phyloP scores from a whole-genome alignment of 2,329 filamentous ascomycete genomes.

The Penicillium sp. region DNA sequence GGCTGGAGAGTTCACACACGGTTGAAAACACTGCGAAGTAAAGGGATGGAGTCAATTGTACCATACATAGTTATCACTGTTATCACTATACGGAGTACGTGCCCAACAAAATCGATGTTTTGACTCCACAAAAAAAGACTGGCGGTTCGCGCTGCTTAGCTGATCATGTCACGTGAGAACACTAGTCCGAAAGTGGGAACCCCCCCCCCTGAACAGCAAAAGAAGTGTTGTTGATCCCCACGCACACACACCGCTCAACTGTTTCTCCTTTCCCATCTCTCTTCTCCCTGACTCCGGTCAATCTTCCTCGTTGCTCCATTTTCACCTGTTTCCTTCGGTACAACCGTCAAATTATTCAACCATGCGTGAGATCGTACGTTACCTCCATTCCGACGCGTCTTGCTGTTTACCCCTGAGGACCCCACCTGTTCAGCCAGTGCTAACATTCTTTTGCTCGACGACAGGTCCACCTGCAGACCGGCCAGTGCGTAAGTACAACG shows the following conservation, averaged over 20 bases:
- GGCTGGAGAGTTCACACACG: constrained; percentile 37
- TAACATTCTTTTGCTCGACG: constrained; percentile 43
- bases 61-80: neutral
- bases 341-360: constrained; percentile 41
- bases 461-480: constrained; percentile 99
- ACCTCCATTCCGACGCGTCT: constrained; percentile 34
- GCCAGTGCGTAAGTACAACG: constrained; percentile 80
- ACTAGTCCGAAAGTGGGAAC: constrained; percentile 23
- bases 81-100: neutral
- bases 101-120: neutral
- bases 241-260: constrained; percentile 35
- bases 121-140: constrained; percentile 5
- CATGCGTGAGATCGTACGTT: constrained; percentile 69
- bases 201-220: constrained; percentile 24
- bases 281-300: constrained; percentile 25
- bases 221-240: constrained; percentile 30
- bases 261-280: constrained; percentile 22
- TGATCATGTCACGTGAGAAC: constrained; percentile 1
- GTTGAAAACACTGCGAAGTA: constrained; percentile 27
- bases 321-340: constrained; percentile 12
- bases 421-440: constrained; percentile 33
- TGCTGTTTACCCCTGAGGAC: constrained; percentile 33
- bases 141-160: constrained; percentile 28
- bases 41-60: neutral
- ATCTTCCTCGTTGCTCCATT: constrained; percentile 17